Base-by-base conservation (phyloP, 768 basidiomycete species). In the Sarcodon sp. region DNA sequence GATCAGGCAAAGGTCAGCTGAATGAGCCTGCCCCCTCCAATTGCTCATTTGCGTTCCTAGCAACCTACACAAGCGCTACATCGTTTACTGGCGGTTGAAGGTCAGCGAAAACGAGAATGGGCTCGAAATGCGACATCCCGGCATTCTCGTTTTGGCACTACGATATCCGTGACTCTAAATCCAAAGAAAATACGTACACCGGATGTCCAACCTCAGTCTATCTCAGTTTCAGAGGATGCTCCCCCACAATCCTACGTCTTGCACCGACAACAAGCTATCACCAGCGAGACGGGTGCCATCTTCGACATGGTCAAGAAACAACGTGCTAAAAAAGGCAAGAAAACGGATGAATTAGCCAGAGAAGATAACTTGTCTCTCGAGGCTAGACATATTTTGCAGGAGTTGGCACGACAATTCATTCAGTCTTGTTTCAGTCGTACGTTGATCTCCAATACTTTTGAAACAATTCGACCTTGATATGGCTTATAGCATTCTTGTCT, bases 131-230 rank as follows among this genome's bases (percentile, higher is more conserved):
- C 75, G 4, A 65, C 80, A 46, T 87, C 90, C 16, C 77, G 96
- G 33, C 96, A 99, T 66, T 90, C 91, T 21, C 80, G 93, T 44
- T 99, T 99, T 64, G 96, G 96, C 1, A 98, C 96, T 2, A 98
- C 93, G 7, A 83, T 98, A 53, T 68, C 84, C 16, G 83, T 99
- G 47, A 77, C 72, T 52, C 69, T 86, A 38, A 84, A 81, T 50
- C 62, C 79, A 11, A 75, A 72, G 53, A 78, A 75, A 61, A 48
- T 37, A 10, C 54, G 53, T 35, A 7, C 44, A 2, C 18, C 50
- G 7, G 57, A 59, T 47, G 54, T 27, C 21, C 21, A 27, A 27
- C 4, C 21, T 4, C 21, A 27, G 21, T 27, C 21, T 27, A 27
- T 4, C 21, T 4, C 21, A 27, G 21, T 27, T 27, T 27, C 21